Evolutionary conservation across 352 stramenopile genomes (phyloP).

Genomic region (Poterioochromonas sp.): DNA sequence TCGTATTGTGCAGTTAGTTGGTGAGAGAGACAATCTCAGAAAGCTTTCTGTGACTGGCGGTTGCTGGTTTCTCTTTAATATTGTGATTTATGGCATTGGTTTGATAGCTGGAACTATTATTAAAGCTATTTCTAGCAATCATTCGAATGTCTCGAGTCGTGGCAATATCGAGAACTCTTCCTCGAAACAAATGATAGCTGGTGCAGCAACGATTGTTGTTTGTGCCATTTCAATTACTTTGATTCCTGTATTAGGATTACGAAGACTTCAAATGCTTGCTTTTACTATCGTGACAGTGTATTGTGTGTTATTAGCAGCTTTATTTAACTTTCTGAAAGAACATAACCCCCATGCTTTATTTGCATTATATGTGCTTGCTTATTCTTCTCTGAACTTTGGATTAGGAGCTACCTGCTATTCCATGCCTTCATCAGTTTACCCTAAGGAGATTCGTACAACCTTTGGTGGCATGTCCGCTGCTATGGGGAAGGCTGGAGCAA

Average conservation of each 20-base stretch:
- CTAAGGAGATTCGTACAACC: constrained; percentile 58
- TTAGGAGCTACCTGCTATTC: constrained; percentile 61
- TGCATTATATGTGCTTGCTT: constrained; percentile 52
- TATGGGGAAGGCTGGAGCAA: constrained; percentile 58
- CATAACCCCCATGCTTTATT: neutral
- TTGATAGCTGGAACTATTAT: neutral
- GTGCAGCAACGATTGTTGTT: constrained; percentile 52
- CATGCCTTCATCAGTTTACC: constrained; percentile 63
- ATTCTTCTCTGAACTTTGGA: constrained; percentile 53
- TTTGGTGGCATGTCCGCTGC: constrained; percentile 63
- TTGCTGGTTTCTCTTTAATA: neutral
- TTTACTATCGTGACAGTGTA: constrained; percentile 57
- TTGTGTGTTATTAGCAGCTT: constrained; percentile 46
- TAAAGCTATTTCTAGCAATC: neutral
- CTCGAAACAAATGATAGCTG: constrained; percentile 38
- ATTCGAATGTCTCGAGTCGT: neutral
- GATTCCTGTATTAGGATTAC: constrained; percentile 57
- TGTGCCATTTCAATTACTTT: constrained; percentile 61
- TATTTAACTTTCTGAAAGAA: neutral
- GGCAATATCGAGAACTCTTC: neutral
- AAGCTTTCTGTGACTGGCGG: neutral
- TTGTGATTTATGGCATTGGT: neutral
- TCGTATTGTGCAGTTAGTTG: too few relatives aligned
- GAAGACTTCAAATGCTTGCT: constrained; percentile 59
- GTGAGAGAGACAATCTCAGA: too few relatives aligned